These are phyloP conservation scores for Aspergillus sp. DNA, from an alignment of 2,329 filamentous ascomycete species.

Conservation along the genomic window DNA sequence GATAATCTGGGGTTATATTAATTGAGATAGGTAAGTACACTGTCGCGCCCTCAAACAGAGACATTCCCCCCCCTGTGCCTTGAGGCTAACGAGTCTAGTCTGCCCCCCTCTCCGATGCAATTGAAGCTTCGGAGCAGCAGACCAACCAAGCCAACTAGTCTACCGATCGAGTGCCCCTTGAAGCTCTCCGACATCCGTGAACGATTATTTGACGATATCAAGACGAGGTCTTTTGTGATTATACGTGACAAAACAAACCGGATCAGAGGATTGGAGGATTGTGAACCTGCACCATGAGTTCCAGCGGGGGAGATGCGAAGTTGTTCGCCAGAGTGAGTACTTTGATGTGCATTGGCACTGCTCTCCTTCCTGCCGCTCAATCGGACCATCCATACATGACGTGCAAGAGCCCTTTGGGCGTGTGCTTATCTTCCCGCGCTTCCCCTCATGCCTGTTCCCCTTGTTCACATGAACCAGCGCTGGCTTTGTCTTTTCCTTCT, in stretches of 20 bases:
- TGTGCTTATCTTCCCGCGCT: slow-evolving; percentile 14
- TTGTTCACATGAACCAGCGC: slow-evolving; percentile 1
- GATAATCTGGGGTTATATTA: neutral
- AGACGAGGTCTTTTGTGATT: slow-evolving; percentile 22
- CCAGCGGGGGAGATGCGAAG: slow-evolving; percentile 91
- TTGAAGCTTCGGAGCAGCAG: slow-evolving; percentile 24
- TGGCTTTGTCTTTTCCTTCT: slow-evolving; percentile 11
- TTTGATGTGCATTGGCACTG: slow-evolving; percentile 46
- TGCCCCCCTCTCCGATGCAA: slow-evolving; percentile 18
- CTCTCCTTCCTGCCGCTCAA: slow-evolving; percentile 23
- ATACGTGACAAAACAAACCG: neutral
- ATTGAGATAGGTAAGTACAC: slow-evolving; percentile 6
- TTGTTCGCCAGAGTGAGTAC: slow-evolving; percentile 84
- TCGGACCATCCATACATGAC: slow-evolving; percentile 4
- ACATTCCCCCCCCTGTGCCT: neutral
- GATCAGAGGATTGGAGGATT: neutral
- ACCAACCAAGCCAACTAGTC: slow-evolving; percentile 21
- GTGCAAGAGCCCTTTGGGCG: slow-evolving; percentile 7
- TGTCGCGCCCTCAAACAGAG: neutral
- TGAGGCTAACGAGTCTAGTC: slow-evolving; percentile 12
- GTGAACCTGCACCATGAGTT: slow-evolving; percentile 54
- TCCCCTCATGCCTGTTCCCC: slow-evolving; percentile 10
- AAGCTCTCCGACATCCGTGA: slow-evolving; percentile 15
- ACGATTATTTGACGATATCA: slow-evolving; percentile 5
- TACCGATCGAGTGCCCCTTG: slow-evolving; percentile 8